Evolutionary conservation across 2,329 filamentous ascomycete genomes (phyloP), one percentile per base, ranked within the genome.

Genomic region (Sphaceloma murrayae): DNA sequence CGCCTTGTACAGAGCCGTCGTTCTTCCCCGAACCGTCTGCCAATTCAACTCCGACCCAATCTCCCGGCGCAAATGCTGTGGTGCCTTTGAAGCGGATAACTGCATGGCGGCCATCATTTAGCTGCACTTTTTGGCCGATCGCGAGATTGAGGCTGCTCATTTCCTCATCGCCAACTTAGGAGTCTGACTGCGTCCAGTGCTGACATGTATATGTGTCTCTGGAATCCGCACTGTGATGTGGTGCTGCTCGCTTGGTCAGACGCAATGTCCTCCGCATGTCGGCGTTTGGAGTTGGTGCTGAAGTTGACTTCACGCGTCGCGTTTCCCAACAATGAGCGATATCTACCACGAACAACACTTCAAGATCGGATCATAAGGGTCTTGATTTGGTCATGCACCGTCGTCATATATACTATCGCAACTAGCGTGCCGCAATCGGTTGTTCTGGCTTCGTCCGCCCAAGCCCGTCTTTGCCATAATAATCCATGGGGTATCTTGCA

Each of bases 1-100:
- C 76, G 49, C 86, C 88, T 62, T 89, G 77, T 34, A 96, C 85
- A 45, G 83, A 82, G 52, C 89, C 89, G 71, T 96, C 86, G 56
- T 96, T 96, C 69, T 96, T 96, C 22, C 91, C 89, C 14, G 74
- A 77, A 43, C 80, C 70, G 34, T 85, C 82, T 43, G 86, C 78
- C 46, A 96, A 75, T 67, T 94, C 88, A 48, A 96, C 76, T 51
- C 89, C 89, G 48, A 95, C 72, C 86, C 88, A 96, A 49, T 84
- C 78, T 50, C 88, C 89, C 4, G 73, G 68, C 47, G 86, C 79
- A 64, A 96, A 94, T 54, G 75, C 69, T 27, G 89, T 86, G 45
- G 74, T 68, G 56, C 91, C 91, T 49, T 85, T 70, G 64, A 85
- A 98, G 55, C 85, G 85, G 52, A 98, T 75, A 48, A 75, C 75